Evolutionary conservation across 2,329 filamentous ascomycete genomes (phyloP).

Genomic region (Periconia macrospinosa): DNA sequence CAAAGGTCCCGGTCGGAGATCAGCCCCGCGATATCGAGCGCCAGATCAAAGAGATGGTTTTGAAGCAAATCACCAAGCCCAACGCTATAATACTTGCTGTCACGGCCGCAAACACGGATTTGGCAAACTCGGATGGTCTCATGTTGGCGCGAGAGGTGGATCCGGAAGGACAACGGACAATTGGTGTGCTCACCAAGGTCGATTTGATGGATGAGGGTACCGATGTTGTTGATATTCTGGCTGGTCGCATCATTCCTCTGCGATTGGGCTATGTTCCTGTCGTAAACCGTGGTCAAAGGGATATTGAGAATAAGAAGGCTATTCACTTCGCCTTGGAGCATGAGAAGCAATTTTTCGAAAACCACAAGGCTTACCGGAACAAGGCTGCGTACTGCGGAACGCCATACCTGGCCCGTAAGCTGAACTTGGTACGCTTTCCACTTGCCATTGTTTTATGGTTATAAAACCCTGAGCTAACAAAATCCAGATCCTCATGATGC

Average conservation of each 20-base stretch:
- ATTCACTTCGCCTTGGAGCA: slow-evolving; percentile 89
- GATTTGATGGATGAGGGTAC: slow-evolving; percentile 99
- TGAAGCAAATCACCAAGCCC: slow-evolving; percentile 97
- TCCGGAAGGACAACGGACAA: slow-evolving; percentile 94
- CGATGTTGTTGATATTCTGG: slow-evolving; percentile 97
- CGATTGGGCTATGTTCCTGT: slow-evolving; percentile 95
- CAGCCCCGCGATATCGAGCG: slow-evolving; percentile 95
- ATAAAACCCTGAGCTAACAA: slow-evolving; percentile 26
- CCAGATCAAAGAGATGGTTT: slow-evolving; percentile 96
- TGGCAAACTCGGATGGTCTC: slow-evolving; percentile 97
- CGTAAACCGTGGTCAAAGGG: slow-evolving; percentile 94
- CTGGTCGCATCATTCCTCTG: slow-evolving; percentile 93
- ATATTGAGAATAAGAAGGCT: slow-evolving; percentile 97
- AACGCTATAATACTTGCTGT: slow-evolving; percentile 98
- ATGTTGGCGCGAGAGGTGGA: slow-evolving; percentile 97
- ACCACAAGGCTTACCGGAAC: slow-evolving; percentile 97
- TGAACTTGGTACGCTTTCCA: slow-evolving; percentile 69
- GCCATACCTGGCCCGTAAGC: slow-evolving; percentile 91
- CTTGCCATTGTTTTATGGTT: neutral
- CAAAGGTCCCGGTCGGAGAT: slow-evolving; percentile 94
- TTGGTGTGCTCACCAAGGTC: slow-evolving; percentile 97
- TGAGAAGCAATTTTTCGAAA: slow-evolving; percentile 97
- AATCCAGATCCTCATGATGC: slow-evolving; percentile 94
- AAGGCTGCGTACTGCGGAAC: slow-evolving; percentile 99
- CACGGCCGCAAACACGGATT: slow-evolving; percentile 93